Conservation (phyloP, 2,329 filamentous ascomycete genomes). For the Cyclaneusma minus region DNA sequence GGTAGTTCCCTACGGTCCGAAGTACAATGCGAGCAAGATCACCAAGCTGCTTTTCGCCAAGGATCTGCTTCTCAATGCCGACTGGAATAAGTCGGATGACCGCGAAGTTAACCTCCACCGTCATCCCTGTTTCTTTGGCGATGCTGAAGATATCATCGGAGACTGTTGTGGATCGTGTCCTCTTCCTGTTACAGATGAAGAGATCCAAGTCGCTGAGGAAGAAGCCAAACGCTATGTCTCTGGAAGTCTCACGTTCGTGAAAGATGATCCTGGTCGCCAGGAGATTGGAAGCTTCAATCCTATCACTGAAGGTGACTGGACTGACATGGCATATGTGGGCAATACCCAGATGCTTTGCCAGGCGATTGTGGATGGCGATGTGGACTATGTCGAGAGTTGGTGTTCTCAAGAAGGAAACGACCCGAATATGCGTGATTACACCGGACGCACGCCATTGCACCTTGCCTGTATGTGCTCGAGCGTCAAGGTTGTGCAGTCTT, state of each 20-base stretch:
- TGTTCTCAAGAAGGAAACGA: constrained; percentile 50
- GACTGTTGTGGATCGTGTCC: constrained; percentile 79
- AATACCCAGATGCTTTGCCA: constrained; percentile 65
- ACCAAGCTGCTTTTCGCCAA: constrained; percentile 72
- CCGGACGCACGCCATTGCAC: constrained; percentile 64
- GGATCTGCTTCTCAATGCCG: constrained; percentile 68
- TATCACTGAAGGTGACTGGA: constrained; percentile 71
- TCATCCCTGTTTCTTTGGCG: constrained; percentile 74
- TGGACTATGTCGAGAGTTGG: constrained; percentile 58
- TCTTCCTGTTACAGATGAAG: constrained; percentile 49
- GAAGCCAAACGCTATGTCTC: constrained; percentile 65
- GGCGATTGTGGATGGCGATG: constrained; percentile 61
- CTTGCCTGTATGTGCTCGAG: constrained; percentile 56
- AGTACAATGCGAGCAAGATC: constrained; percentile 52
- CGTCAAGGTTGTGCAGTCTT: constrained; percentile 50
- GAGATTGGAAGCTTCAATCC: constrained; percentile 62
- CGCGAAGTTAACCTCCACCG: constrained; percentile 66
- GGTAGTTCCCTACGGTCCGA: constrained; percentile 50
- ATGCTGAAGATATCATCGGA: constrained; percentile 54
- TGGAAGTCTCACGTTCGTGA: constrained; percentile 57
- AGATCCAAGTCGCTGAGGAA: constrained; percentile 53
- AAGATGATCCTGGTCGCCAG: constrained; percentile 70
- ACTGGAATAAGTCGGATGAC: constrained; percentile 69
- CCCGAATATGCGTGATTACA: constrained; percentile 61
- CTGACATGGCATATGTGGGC: constrained; percentile 78